Conservation (phyloP, 208 protist species). For the Angomonas ambiguus region DNA sequence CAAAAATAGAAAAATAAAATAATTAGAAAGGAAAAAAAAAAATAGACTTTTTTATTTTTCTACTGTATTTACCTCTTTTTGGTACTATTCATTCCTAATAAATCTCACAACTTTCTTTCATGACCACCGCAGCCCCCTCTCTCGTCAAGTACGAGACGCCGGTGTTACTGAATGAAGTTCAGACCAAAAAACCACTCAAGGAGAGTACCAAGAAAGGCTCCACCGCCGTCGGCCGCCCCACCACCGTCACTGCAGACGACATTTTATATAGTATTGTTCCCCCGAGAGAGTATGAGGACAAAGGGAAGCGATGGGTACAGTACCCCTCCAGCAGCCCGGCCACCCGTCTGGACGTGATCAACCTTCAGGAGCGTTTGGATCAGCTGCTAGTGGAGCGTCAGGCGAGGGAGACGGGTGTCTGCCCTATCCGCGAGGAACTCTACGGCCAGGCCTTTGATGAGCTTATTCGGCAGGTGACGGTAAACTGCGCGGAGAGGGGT, state of each 20-base stretch:
- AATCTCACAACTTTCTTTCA: neutral
- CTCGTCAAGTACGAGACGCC: constrained; percentile 91
- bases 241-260: constrained; percentile 76
- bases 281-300: constrained; percentile 85
- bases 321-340: constrained; percentile 86
- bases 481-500: constrained; percentile 97
- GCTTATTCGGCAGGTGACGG: constrained; percentile 98
- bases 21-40: neutral
- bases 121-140: constrained; percentile 35
- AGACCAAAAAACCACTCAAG: constrained; percentile 54
- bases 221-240: constrained; percentile 15
- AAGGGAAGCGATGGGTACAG: constrained; percentile 83
- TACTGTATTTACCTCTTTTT: neutral
- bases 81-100: neutral
- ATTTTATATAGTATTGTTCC: constrained; percentile 91
- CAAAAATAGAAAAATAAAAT: neutral
- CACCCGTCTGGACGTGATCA: constrained; percentile 88
- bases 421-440: constrained; percentile 97
- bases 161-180: constrained; percentile 73
- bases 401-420: constrained; percentile 97
- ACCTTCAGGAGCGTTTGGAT: constrained; percentile 95
- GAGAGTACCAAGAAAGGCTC: constrained; percentile 4
- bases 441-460: constrained; percentile 97
- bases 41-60: constrained; percentile 3
- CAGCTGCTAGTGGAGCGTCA: constrained; percentile 90